Evolutionary conservation across 768 basidiomycete genomes (phyloP).

Genomic region (Leccinellum luteum): DNA sequence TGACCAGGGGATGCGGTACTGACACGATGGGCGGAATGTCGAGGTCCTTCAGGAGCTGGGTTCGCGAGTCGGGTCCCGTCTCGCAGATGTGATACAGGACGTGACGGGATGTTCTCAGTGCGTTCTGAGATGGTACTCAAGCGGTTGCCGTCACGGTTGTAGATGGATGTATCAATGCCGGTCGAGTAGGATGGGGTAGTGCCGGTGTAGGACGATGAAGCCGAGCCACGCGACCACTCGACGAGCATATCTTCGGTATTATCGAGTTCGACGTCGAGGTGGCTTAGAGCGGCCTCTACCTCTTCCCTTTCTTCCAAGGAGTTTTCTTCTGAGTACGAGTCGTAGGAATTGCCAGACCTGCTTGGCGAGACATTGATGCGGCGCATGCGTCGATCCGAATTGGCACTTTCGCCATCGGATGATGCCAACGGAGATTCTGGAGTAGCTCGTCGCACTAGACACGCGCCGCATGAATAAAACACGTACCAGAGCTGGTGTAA

Average conservation of each 20-base stretch:
- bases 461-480: neutral
- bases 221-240: constrained; percentile 56
- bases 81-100: constrained; percentile 50
- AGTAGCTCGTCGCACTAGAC: constrained; percentile 3
- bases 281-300: constrained; percentile 66
- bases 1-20: constrained; percentile 37
- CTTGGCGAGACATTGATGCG: constrained; percentile 56
- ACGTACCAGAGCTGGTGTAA: constrained; percentile 53
- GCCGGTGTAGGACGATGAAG: constrained; percentile 31
- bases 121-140: constrained; percentile 79
- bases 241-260: constrained; percentile 63
- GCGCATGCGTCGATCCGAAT: constrained; percentile 48
- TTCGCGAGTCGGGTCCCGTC: constrained; percentile 32
- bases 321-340: constrained; percentile 60
- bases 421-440: constrained; percentile 47
- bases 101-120: constrained; percentile 63
- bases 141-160: constrained; percentile 43
- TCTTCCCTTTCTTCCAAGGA: constrained; percentile 47
- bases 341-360: constrained; percentile 35
- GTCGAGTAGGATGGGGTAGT: constrained; percentile 33
- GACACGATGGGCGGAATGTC: constrained; percentile 45
- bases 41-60: constrained; percentile 44
- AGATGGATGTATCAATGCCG: constrained; percentile 37
- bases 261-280: constrained; percentile 66
- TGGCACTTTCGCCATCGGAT: constrained; percentile 45